Base-by-base conservation (phyloP, 306 rosid genomes). In the Cicer yamashitae region DNA sequence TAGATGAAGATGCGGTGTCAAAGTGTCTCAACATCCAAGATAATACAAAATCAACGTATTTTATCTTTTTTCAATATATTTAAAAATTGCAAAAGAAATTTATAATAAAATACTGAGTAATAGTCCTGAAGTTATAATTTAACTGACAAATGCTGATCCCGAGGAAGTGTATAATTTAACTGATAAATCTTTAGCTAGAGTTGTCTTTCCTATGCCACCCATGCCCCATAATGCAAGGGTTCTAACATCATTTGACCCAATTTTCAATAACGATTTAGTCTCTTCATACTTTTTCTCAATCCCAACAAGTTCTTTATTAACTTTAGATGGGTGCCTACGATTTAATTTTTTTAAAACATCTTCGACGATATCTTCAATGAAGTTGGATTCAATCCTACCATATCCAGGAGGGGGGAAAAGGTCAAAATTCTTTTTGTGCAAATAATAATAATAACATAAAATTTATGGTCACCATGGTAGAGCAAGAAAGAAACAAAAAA, bases 191-290 rank as follows among this genome's bases (percentile, higher is more conserved):
- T 11, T 57, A 8, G 17, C 75, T 14, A 67, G 73, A 6, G 73
- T 67, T 2, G 58, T 67, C 43, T 67, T 67, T 7, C 58, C 73
- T 7, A 67, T 54, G 50, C 82, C 78, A 2, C 77, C 77, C 51
- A 53, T 61, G 3, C 81, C 81, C 84, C 81, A 75, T 15, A 75
- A 68, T 30, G 39, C 81, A 10, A 82, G 6, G 11, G 43, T 7
- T 56, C 37, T 22, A 9, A 77, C 59, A n/a, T 76, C 65, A 1
- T 14, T 37, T 8, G 54, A 12, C 10, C 10, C 40, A 6, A 53
- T 43, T 15, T 61, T 4, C 62, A 71, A 3, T 20, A 64, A 39
- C 2, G 44, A 22, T 53, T 48, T 34, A 10, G 71, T 6, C 10
- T 1, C 0, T 1, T 17, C 52, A 48, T 10, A 38, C 10, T 11